phyloP scores from a whole-genome alignment of 352 stramenopile species.

The Phytophthora citricola region DNA sequence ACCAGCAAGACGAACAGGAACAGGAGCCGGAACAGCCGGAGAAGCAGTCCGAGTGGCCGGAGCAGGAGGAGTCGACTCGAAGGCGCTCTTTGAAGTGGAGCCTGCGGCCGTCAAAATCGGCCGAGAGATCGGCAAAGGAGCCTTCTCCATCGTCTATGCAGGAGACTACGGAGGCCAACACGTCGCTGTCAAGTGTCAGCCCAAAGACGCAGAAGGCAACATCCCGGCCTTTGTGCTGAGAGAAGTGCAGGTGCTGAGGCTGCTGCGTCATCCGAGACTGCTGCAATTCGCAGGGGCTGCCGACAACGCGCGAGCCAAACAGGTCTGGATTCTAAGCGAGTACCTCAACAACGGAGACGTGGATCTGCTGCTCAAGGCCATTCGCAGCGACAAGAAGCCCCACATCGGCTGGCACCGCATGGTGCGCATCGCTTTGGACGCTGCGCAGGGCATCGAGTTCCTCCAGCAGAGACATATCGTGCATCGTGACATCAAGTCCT shows the following conservation, averaged over 20 bases:
- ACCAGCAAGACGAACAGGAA: constrained; percentile 21
- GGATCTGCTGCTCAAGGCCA: constrained; percentile 67
- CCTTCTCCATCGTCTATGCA: constrained; percentile 82
- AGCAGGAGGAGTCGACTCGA: constrained; percentile 23
- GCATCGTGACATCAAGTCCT: constrained; percentile 90
- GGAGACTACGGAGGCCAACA: constrained; percentile 76
- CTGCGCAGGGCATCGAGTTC: constrained; percentile 94
- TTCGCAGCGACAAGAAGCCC: constrained; percentile 46
- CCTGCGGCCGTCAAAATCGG: constrained; percentile 70
- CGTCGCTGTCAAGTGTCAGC: constrained; percentile 88
- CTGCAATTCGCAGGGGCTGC: constrained; percentile 80
- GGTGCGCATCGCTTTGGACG: constrained; percentile 75
- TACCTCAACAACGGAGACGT: constrained; percentile 82
- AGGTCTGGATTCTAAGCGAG: constrained; percentile 88
- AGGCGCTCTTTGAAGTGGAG: constrained; percentile 65
- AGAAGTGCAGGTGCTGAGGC: constrained; percentile 75
- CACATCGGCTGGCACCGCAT: constrained; percentile 74
- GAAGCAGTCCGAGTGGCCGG: constrained; percentile 30
- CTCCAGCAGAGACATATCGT: constrained; percentile 91
- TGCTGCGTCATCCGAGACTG: constrained; percentile 74
- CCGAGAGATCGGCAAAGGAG: constrained; percentile 85
- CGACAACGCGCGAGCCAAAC: constrained; percentile 70
- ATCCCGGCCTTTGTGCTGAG: constrained; percentile 81
- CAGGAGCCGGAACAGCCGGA: constrained; percentile 29
- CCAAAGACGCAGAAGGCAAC: constrained; percentile 73